Conservation (phyloP, 352 stramenopile genomes). For the Globisporangium splendens region DNA sequence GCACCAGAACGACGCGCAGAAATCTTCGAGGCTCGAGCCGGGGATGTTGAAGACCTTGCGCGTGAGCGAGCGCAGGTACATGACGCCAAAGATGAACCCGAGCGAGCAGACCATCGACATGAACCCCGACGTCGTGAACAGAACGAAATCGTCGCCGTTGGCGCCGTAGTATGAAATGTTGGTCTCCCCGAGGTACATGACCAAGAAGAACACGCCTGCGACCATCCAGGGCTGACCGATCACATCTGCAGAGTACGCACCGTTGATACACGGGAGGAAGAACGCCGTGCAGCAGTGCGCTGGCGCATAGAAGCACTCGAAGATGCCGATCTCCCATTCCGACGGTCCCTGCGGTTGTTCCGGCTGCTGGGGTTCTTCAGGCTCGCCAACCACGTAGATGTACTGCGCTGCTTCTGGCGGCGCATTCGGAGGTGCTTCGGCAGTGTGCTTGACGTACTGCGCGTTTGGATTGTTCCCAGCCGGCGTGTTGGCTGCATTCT, state of each 20-base stretch:
- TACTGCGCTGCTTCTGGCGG: neutral
- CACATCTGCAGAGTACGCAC: constrained; percentile 8
- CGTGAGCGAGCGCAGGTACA: neutral
- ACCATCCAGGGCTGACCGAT: constrained; percentile 10
- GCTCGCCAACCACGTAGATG: neutral
- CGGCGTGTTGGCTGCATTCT: too few relatives aligned
- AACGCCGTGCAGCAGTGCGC: constrained; percentile 22
- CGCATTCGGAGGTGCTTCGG: too few relatives aligned
- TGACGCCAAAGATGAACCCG: neutral
- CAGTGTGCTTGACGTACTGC: too few relatives aligned
- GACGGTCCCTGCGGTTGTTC: constrained; percentile 10
- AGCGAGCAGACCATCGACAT: neutral
- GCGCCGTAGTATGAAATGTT: constrained; percentile 23
- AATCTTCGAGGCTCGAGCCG: constrained; percentile 13
- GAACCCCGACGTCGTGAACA: neutral
- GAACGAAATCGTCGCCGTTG: constrained; percentile 10
- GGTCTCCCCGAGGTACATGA: neutral
- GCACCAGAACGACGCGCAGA: constrained; percentile 17
- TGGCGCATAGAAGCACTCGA: constrained; percentile 17
- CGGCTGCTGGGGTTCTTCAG: constrained; percentile 16
- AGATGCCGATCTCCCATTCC: constrained; percentile 22
- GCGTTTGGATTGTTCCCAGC: too few relatives aligned
- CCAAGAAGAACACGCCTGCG: constrained; percentile 5
- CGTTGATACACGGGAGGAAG: constrained; percentile 23
- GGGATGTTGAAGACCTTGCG: constrained; percentile 14